Base-by-base conservation (phyloP, 2,329 filamentous ascomycete genomes). In the Chaetomium strumarium region DNA sequence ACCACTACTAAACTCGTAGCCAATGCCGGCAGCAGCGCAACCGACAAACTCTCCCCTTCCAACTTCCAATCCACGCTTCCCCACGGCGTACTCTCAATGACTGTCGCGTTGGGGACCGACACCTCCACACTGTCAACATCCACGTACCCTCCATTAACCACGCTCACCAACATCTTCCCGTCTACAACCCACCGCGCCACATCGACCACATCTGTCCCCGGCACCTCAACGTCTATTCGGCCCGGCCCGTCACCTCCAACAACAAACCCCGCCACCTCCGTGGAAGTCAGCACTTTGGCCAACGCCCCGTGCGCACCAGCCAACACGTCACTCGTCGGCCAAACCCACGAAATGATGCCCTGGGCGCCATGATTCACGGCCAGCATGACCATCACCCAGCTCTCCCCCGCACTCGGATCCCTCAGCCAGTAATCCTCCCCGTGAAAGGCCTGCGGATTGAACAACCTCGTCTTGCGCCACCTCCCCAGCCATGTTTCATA, bases 341-440 rank as follows among this genome's bases (percentile, higher is more conserved):
- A 77, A 1, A 75, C 67, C 74, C 75, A 77, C 13, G 68, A 67
- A 2, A 75, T 67, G 19, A 75, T 65, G 4, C 66, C 70, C 56
- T 70, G 70, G 14, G 67, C 72, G n/a, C 71, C 73, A 55, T 74
- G 71, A 57, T 76, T 73, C 39, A 78, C 66, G 0, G 70, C 72
- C 13, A 77, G 62, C 19, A 69, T 60, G 48, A 67, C 69, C 74
- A 76, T 77, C 17, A 65, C 74, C 51, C 69, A 68, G 29, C 67
- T 67, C 63, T 78, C 75, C 11, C 63, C 67, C 2, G 64, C 55
- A 1, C 69, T 73, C 9, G 75, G 75, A 52, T 75, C 70, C 11
- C 74, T 66, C n/a, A 60, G 46, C 74, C 75, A 77, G 62, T 76
- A 77, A 16, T 66, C 68, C 60, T 77, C 70, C 41, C 73, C 73